Evolutionary conservation across 345 rosid genomes (phyloP), one percentile per base, ranked within the genome.

Genomic region (Rubroshorea leprosula): DNA sequence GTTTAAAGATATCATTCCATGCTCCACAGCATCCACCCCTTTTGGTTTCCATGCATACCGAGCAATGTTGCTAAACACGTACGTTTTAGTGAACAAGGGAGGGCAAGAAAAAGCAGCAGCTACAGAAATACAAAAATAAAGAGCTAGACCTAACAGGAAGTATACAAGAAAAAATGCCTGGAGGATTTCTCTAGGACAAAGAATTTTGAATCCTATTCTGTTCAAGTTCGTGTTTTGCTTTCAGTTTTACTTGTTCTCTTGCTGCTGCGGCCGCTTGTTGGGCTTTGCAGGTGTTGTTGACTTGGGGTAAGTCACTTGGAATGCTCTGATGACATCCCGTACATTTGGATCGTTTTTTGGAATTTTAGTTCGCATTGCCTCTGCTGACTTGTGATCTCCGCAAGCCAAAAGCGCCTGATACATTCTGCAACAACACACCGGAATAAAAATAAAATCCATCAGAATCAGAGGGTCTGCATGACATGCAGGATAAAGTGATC

Each of bases 381-480:
- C 60, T 14, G 94, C 95, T 39, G 73, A 60, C 55, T 56, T 63
- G 17, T 4, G 49, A 64, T 83, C 79, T 23, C 90, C 87, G 29
- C 73, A 72, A 55, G 83, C 94, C 74, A 89, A 55, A 66, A 82
- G 74, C 47, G 75, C 97, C 66, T 87, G 87, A 73, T 86, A 83
- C 97, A 93, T 86, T 85, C 97, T 93, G 82, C 79, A 51, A 69
- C 22, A 49, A 27, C 58, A 6, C 19, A 23, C 16, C 18, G n/a
- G n/a, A n/a, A n/a, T n/a, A n/a, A n/a, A n/a, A 67, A 50, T 5
- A 14, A 39, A 39, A 60, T 53, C 24, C 7, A 53, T 52, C 22
- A 16, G 20, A 31, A 51, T n/a, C n/a, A n/a, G 10, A 39, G 16
- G 58, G n/a, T n/a, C n/a, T n/a, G n/a, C n/a, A n/a, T n/a, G n/a